Evolutionary conservation across 441 rosid genomes (phyloP).

Genomic region (Populus hybrid): DNA sequence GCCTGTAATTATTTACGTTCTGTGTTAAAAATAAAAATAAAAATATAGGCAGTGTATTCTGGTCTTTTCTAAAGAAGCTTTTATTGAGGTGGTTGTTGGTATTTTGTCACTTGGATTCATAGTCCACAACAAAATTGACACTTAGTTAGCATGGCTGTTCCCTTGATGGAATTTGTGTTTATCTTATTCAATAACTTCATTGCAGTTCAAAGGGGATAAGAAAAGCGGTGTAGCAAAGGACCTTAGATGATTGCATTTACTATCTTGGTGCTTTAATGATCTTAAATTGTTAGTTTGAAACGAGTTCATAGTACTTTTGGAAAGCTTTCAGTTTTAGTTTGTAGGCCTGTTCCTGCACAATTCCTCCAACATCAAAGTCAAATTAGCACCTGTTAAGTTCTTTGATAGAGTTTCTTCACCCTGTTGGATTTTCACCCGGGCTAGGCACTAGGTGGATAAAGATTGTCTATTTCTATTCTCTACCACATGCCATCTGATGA

Average conservation of each 20-base stretch:
- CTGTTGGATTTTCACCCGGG: neutral
- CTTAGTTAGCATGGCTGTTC: neutral
- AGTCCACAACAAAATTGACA: neutral
- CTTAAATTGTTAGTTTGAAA: neutral
- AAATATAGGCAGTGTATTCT: neutral
- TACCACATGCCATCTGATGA: neutral
- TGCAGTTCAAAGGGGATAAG: too few relatives aligned
- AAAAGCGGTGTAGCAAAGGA: too few relatives aligned
- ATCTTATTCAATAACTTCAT: neutral
- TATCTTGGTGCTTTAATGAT: neutral
- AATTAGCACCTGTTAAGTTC: neutral
- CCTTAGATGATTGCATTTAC: neutral
- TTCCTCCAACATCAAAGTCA: neutral
- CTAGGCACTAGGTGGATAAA: neutral
- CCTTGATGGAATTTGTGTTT: neutral
- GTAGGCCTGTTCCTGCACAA: neutral
- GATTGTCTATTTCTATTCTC: neutral
- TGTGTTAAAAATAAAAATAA: neutral
- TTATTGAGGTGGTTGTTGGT: neutral
- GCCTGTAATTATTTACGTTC: neutral
- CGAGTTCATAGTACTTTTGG: neutral
- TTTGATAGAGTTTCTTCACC: neutral
- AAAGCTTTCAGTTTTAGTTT: neutral
- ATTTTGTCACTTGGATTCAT: neutral
- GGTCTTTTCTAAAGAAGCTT: neutral